Conservation (phyloP, 192 early-diverging fungal species). For the Coemansia sp. region DNA sequence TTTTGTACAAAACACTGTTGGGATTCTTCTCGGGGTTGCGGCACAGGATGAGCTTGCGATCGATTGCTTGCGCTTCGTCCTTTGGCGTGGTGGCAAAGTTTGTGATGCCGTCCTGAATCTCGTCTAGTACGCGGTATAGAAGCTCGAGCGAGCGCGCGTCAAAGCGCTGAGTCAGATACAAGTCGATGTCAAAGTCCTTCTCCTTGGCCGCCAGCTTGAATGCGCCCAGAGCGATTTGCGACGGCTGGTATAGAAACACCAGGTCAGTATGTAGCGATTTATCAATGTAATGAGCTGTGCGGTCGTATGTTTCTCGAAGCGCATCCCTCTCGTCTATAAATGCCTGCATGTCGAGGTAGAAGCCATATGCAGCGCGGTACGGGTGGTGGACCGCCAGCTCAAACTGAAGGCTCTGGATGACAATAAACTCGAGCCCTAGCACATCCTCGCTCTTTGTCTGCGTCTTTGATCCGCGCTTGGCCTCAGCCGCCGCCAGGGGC, state of each 20-base stretch:
- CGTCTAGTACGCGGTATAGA: constrained; percentile 56
- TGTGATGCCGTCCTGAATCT: constrained; percentile 56
- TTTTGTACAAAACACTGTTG: constrained; percentile 62
- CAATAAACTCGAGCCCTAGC: constrained; percentile 66
- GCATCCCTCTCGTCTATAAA: constrained; percentile 21
- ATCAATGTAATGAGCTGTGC: constrained; percentile 58
- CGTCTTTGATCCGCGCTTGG: constrained; percentile 43
- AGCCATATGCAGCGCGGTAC: constrained; percentile 68
- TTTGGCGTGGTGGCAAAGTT: constrained; percentile 38
- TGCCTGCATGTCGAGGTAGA: constrained; percentile 74
- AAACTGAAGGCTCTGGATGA: constrained; percentile 74
- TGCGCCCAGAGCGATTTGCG: constrained; percentile 74
- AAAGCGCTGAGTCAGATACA: constrained; percentile 54
- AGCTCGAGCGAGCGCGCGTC: constrained; percentile 44
- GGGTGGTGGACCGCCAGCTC: constrained; percentile 78
- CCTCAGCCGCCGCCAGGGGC: constrained; percentile 31
- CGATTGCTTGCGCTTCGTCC: constrained; percentile 63
- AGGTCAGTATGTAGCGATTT: constrained; percentile 71
- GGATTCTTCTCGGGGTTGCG: constrained; percentile 79
- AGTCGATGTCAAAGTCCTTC: constrained; percentile 60
- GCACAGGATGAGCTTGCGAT: constrained; percentile 65
- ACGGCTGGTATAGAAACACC: constrained; percentile 75
- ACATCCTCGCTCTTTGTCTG: constrained; percentile 58
- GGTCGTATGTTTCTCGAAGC: constrained; percentile 57
- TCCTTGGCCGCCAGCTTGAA: constrained; percentile 64